phyloP scores from a whole-genome alignment of 352 stramenopile genomes.

The Phytophthora tubulina region DNA sequence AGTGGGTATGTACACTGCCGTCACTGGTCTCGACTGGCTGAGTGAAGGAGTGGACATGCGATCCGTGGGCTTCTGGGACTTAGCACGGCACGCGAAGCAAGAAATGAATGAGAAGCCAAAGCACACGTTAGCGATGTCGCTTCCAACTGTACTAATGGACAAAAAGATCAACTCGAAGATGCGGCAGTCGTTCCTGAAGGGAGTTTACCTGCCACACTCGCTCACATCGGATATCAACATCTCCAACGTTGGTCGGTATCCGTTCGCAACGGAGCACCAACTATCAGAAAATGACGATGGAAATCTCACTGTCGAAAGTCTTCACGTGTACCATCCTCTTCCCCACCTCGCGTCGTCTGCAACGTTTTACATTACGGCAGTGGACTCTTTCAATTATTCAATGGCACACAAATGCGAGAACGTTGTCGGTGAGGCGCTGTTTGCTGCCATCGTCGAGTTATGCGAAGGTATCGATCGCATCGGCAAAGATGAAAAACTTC shows the following conservation, averaged over 20 bases:
- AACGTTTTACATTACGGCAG: too few species aligned
- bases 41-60: conserved; percentile 26
- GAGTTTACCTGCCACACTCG: conserved; percentile 7
- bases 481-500: conserved; percentile 9
- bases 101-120: conserved; percentile 24
- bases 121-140: conserved; percentile 11
- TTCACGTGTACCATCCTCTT: conserved; percentile 34
- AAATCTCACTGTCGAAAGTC: conserved; percentile 27
- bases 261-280: background rate
- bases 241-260: conserved; percentile 19
- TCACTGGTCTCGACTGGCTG: too few species aligned
- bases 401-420: conserved; percentile 44
- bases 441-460: too few species aligned
- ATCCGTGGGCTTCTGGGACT: conserved; percentile 51
- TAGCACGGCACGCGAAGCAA: conserved; percentile 38
- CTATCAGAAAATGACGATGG: background rate
- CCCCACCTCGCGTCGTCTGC: conserved; percentile 40
- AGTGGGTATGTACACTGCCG: too few species aligned
- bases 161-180: conserved; percentile 27
- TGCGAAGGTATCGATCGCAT: too few species aligned
- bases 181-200: conserved; percentile 27
- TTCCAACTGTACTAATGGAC: conserved; percentile 26
- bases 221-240: conserved; percentile 23
- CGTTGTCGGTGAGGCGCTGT: conserved; percentile 8
- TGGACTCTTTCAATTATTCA: conserved; percentile 28